Evolutionary conservation across 805 yeast species (phyloP).

Genomic region (Nakazawaea wyomingensis): DNA sequence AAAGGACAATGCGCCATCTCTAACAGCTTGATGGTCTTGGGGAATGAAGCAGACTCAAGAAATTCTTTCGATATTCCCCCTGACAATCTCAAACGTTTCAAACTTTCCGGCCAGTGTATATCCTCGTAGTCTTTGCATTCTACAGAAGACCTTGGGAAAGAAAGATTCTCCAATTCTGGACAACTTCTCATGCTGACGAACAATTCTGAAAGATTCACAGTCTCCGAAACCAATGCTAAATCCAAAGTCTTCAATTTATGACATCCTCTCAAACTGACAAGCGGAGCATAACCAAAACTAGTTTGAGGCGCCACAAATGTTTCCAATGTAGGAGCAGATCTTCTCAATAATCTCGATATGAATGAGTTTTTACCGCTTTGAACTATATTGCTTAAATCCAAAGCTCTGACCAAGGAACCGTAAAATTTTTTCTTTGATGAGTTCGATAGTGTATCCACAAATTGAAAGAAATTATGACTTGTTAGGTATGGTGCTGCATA

Average conservation of each 20-base stretch:
- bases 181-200: slow-evolving; percentile 68
- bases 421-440: slow-evolving; percentile 40
- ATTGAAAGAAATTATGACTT: slow-evolving; percentile 62
- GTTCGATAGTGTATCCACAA: slow-evolving; percentile 62
- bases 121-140: slow-evolving; percentile 54
- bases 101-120: slow-evolving; percentile 70
- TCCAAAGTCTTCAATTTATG: slow-evolving; percentile 59
- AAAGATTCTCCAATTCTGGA: slow-evolving; percentile 60
- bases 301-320: slow-evolving; percentile 89
- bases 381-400: slow-evolving; percentile 75
- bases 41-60: slow-evolving; percentile 64
- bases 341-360: slow-evolving; percentile 74
- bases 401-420: slow-evolving; percentile 55
- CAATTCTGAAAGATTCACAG: slow-evolving; percentile 75
- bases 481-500: slow-evolving; percentile 60
- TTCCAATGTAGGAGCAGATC: slow-evolving; percentile 63
- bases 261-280: slow-evolving; percentile 76
- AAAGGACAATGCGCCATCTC: slow-evolving; percentile 88
- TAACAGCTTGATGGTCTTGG: slow-evolving; percentile 60
- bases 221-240: slow-evolving; percentile 82
- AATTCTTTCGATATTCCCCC: slow-evolving; percentile 90
- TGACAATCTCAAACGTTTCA: slow-evolving; percentile 68
- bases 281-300: slow-evolving; percentile 87
- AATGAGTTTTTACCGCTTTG: slow-evolving; percentile 91
- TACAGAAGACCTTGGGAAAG: slow-evolving; percentile 87